These are phyloP conservation scores for Ogataea corticis DNA, from an alignment of 805 yeast species.

Conservation along the genomic window DNA sequence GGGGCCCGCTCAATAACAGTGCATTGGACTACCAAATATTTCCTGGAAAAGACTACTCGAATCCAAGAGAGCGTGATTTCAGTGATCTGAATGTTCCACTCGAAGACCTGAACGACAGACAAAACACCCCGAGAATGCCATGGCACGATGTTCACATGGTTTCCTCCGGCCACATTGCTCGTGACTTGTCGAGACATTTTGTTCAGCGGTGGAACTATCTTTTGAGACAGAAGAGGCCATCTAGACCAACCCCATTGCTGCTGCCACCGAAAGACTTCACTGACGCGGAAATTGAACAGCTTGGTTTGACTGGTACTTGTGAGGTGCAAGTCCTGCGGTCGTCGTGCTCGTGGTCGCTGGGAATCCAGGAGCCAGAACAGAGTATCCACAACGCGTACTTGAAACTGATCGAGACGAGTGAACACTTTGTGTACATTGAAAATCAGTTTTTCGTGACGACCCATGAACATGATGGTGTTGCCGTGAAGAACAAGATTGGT, in stretches of 20 bases:
- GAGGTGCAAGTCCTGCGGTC: slow-evolving; percentile 90
- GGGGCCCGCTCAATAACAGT: slow-evolving; percentile 24
- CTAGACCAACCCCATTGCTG: slow-evolving; percentile 86
- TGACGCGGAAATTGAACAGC: slow-evolving; percentile 60
- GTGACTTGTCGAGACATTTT: slow-evolving; percentile 91
- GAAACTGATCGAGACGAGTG: slow-evolving; percentile 85
- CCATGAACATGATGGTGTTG: slow-evolving; percentile 81
- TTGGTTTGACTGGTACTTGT: slow-evolving; percentile 78
- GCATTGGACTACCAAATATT: slow-evolving; percentile 57
- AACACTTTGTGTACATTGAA: slow-evolving; percentile 91
- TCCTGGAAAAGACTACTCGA: slow-evolving; percentile 97
- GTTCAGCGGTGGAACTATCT: slow-evolving; percentile 97
- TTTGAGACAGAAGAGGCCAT: slow-evolving; percentile 89
- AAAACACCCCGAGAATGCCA: slow-evolving; percentile 88
- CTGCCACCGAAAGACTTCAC: slow-evolving; percentile 91
- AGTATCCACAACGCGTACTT: slow-evolving; percentile 93
- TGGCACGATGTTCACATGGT: slow-evolving; percentile 99
- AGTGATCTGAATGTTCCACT: slow-evolving; percentile 78
- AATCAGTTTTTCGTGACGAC: slow-evolving; percentile 94
- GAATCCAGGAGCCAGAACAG: slow-evolving; percentile 78
- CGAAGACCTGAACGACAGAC: slow-evolving; percentile 88
- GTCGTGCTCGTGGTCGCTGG: slow-evolving; percentile 91
- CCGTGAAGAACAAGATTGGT: slow-evolving; percentile 85
- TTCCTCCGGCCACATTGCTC: slow-evolving; percentile 89
- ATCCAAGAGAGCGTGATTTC: slow-evolving; percentile 91